phyloP scores from a whole-genome alignment of 2,329 filamentous ascomycete genomes.

The Epichloe festucae region DNA sequence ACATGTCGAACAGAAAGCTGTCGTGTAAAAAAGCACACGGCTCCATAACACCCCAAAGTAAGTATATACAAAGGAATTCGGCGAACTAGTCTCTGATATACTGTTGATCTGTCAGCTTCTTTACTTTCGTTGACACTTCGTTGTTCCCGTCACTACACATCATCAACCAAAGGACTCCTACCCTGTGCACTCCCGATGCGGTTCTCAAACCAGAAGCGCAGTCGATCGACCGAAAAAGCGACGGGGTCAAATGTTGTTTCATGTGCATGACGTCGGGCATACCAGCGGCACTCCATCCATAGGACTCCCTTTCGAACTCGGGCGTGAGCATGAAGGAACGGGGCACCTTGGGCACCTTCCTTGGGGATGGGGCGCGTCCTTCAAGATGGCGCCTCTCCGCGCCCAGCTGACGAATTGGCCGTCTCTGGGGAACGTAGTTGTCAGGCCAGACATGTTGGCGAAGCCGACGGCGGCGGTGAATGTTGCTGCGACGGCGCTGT shows the following conservation, averaged over 20 bases:
- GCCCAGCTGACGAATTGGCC: slow-evolving; percentile 34
- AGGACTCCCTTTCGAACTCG: slow-evolving; percentile 21
- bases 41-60: too few relatives aligned
- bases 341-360: slow-evolving; percentile 35
- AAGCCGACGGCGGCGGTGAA: too few relatives aligned
- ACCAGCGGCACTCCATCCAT: slow-evolving; percentile 20
- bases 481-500: too few relatives aligned
- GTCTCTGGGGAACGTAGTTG: slow-evolving; percentile 18
- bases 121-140: too few relatives aligned
- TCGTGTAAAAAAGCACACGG: too few relatives aligned
- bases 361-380: slow-evolving; percentile 28
- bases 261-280: slow-evolving; percentile 15
- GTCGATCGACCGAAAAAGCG: slow-evolving; percentile 16
- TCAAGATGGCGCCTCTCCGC: slow-evolving; percentile 34
- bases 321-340: slow-evolving; percentile 31
- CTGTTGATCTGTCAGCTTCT: too few relatives aligned
- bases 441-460: too few relatives aligned
- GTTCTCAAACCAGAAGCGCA: too few relatives aligned
- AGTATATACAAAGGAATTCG: too few relatives aligned
- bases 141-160: slow-evolving; percentile 6
- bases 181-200: slow-evolving; percentile 26
- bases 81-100: too few relatives aligned
- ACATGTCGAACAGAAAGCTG: too few relatives aligned
- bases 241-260: slow-evolving; percentile 21
- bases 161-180: slow-evolving; percentile 21